These are phyloP conservation scores for Trichophyton benhamiae DNA, from an alignment of 2,329 filamentous ascomycete genomes.

Conservation along the genomic window DNA sequence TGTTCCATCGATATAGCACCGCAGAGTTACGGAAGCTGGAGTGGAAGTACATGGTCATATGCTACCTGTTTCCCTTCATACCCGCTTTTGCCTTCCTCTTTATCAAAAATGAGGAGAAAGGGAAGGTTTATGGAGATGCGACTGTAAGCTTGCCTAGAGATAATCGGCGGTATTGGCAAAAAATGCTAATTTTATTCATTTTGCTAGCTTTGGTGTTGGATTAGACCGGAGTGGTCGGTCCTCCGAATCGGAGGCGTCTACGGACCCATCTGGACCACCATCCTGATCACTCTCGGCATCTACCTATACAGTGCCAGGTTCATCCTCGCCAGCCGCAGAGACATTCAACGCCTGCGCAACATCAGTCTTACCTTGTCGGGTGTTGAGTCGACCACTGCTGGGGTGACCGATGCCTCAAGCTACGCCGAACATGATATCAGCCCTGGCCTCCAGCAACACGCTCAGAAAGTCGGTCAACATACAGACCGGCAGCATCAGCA, in stretches of 20 bases:
- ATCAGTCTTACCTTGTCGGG: not conserved
- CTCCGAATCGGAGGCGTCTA: slow-evolving; percentile 67
- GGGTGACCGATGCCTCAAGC: not conserved
- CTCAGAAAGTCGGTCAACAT: not conserved
- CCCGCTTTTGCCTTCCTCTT: slow-evolving; percentile 58
- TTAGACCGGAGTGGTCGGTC: slow-evolving; percentile 53
- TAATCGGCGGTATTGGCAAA: not conserved
- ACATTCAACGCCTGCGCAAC: not conserved
- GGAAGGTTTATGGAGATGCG: slow-evolving; percentile 60
- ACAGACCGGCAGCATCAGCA: not conserved
- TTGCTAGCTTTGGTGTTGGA: slow-evolving; percentile 67
- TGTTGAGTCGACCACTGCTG: not conserved
- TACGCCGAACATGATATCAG: not conserved
- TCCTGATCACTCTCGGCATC: slow-evolving; percentile 29
- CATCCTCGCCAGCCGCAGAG: not conserved
- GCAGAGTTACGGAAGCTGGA: slow-evolving; percentile 54
- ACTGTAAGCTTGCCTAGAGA: slow-evolving; percentile 33
- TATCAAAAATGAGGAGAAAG: slow-evolving; percentile 40
- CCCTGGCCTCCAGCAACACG: not conserved
- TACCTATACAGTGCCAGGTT: slow-evolving; percentile 18
- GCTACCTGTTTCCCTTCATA: slow-evolving; percentile 62
- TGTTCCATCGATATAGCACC: slow-evolving; percentile 61
- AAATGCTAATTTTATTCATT: not conserved
- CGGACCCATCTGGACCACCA: slow-evolving; percentile 33
- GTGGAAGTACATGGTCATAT: slow-evolving; percentile 54